These are phyloP conservation scores for Heterobasidion annosum DNA, from an alignment of 1,284 basidiomycete genomes.

Conservation along the genomic window DNA sequence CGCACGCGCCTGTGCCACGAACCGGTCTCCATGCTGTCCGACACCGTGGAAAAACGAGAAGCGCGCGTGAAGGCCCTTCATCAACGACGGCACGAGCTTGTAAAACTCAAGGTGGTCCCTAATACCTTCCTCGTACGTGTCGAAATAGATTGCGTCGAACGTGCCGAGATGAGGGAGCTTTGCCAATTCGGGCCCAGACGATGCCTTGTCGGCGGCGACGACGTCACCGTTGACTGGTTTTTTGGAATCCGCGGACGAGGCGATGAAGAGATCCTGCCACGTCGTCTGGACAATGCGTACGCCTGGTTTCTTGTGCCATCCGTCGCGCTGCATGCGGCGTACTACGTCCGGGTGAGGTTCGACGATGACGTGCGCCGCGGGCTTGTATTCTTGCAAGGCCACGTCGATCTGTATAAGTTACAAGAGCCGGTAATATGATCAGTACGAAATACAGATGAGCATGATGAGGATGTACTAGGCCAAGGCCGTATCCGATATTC, in stretches of 20 bases:
- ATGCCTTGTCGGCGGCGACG: neutral
- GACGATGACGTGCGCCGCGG: slow-evolving; percentile 8
- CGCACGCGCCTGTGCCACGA: neutral
- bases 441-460: neutral
- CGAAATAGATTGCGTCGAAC: slow-evolving; percentile 8
- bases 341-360: slow-evolving; percentile 4
- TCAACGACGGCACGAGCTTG: slow-evolving; percentile 1
- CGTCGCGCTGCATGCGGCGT: slow-evolving; percentile 3
- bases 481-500: slow-evolving; percentile 8
- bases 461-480: slow-evolving; percentile 1
- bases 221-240: neutral
- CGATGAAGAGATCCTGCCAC: slow-evolving; percentile 7
- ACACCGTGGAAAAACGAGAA: slow-evolving; percentile 8
- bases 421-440: neutral
- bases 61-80: neutral
- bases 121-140: slow-evolving; percentile 8
- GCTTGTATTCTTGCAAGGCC: slow-evolving; percentile 5
- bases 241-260: neutral
- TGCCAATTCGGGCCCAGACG: neutral
- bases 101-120: slow-evolving; percentile 5
- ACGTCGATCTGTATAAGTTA: slow-evolving; percentile 5
- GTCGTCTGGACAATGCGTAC: slow-evolving; percentile 2
- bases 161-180: neutral
- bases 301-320: slow-evolving; percentile 4
- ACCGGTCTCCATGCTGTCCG: neutral